Evolutionary conservation across 495 filamentous ascomycete species (phyloP), one percentile per base, ranked within the genome.

Genomic region (Melanomma pulvis-pyrius): DNA sequence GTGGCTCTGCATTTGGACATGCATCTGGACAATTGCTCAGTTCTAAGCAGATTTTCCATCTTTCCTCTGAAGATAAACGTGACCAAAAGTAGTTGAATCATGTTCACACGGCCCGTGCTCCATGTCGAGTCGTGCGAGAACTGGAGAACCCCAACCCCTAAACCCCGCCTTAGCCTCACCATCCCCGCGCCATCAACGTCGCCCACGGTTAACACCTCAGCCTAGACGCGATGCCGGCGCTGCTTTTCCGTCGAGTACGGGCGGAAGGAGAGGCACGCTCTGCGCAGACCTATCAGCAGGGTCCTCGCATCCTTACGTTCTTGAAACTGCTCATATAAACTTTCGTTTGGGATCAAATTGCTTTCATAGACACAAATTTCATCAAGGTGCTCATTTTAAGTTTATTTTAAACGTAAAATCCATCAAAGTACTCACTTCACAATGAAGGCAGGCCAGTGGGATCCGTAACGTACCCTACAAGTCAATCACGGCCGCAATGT

Each of bases 361-460:
- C 48, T 51, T 5, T 54, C 32, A 54, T 54, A 54, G 25, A 29
- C 28, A n/a, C 17, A 34, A 8, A 12, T 19, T 32, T 32, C 44
- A 50, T 34, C 59, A 51, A 24, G 36, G 44, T 34, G 36, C 48
- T 53, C 47, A 26, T 26, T 29, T 57, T 48, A 2, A 24, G 11
- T 25, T 51, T 29, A 25, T 25, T 51, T 17, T 5, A 22, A 26
- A 21, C 22, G 30, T 15, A 22, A 9, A 61, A 17, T 1, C 19
- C 41, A 60, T 41, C 34, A 60, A 7, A 41, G 24, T 51, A 53
- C 53, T 52, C 53, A 17, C n/a, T 47, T 21, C 63, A 60, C 13
- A 2, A 69, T 69, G 66, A 69, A 69, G 36, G 66, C 66, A 1
- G 66, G 66, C 52, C 66, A 69, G 29, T 69, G 66, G 66, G 66